Conservation (phyloP, 805 yeast genomes). For the Wickerhamiella nectarea region DNA sequence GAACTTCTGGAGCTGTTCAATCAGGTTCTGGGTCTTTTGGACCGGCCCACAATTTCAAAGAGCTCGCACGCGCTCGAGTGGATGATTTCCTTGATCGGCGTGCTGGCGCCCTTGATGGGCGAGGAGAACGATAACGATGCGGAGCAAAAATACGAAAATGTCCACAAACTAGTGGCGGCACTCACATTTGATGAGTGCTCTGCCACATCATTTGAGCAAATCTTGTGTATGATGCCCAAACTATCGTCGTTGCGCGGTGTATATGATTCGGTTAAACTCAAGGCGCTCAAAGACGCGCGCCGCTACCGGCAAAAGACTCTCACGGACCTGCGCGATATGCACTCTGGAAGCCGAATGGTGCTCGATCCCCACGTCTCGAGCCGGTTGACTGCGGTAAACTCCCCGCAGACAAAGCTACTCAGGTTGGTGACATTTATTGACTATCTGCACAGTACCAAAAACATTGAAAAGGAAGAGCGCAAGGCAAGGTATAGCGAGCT, state of each 20-base stretch:
- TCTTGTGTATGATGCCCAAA: constrained; percentile 68
- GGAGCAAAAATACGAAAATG: not conserved
- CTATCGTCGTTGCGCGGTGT: constrained; percentile 40
- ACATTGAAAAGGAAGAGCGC: constrained; percentile 13
- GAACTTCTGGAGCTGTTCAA: too few species aligned
- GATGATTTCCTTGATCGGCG: not conserved
- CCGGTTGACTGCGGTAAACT: constrained; percentile 62
- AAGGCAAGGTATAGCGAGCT: constrained; percentile 17
- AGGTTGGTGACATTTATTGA: constrained; percentile 80
- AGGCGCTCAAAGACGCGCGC: constrained; percentile 6
- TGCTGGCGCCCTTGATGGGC: not conserved
- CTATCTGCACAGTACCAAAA: constrained; percentile 45
- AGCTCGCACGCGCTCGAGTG: constrained; percentile 5
- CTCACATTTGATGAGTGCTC: constrained; percentile 74
- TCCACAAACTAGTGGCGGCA: constrained; percentile 50
- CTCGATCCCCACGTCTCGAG: constrained; percentile 42
- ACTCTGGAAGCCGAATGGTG: constrained; percentile 27
- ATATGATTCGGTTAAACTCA: constrained; percentile 1
- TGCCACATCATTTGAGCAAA: constrained; percentile 70
- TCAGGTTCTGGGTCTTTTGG: not conserved
- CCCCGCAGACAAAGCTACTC: constrained; percentile 80
- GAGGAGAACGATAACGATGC: not conserved
- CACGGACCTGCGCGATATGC: constrained; percentile 1
- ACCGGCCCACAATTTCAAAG: not conserved
- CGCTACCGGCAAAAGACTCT: constrained; percentile 4